Evolutionary conservation across 2,329 filamentous ascomycete species (phyloP), one percentile per base, ranked within the genome.

Genomic region (Nigrospora oryzae): DNA sequence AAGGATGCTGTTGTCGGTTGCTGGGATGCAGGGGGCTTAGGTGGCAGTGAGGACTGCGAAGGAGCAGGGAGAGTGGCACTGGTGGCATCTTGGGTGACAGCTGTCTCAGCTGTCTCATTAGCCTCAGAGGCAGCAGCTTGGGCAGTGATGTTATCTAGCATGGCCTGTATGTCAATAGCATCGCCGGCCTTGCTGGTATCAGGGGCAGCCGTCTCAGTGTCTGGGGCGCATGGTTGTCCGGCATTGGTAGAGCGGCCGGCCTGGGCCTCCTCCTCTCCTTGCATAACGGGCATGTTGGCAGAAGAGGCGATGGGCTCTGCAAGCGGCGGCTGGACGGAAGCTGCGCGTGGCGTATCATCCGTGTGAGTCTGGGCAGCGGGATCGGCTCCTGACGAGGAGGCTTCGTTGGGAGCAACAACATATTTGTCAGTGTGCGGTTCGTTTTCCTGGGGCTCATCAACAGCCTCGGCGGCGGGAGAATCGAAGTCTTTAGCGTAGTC

Each of bases 401-500:
- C 8, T 28, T 28, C 23, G 23, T 28, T 28, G 23, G 23, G 23
- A 47, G 40, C 51, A 49, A 36, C 32, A 47, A 31, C 49, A 38
- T 45, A 47, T 48, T 49, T 30, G 45, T 42, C 52, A 38, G 64
- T 61, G 55, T 67, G 63, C 62, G 68, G 65, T 71, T 73, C 64
- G 71, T 68, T 58, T 55, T 60, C 55, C 50, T 56, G 56, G 46
- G 52, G 49, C 40, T 56, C 57, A 51, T 51, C 54, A 51, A 48
- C 53, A 57, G 63, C 59, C 53, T 58, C 62, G 49, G 61, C 61
- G 41, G 56, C 63, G 46, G 70, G 68, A 46, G 73, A 74, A 59
- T 74, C 68, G 66, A 73, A 71, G 34, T 64, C 70, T 57, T 68
- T 73, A 54, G 69, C 68, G 62, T 74, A 72, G 53, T 74, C 70